A percentile compares a stretch with the other conserved stretches of the same genome.
Conservation (phyloP, 2,329 filamentous ascomycete species). For the Dothideomycetes sp. region DNA sequence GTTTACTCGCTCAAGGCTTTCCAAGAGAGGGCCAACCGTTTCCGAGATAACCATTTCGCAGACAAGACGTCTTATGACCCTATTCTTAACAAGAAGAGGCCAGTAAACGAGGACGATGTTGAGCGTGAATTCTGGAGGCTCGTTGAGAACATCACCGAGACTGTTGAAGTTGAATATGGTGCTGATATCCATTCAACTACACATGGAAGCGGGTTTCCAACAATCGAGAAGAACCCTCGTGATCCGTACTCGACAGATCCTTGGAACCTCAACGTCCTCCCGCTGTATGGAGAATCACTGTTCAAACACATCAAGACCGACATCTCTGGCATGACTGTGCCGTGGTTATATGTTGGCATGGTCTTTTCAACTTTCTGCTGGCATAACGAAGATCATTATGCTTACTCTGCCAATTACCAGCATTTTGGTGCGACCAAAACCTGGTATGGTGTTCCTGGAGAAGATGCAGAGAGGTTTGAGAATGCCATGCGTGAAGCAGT, state of each 20-base stretch:
- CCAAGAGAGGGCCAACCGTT: conserved; percentile 88
- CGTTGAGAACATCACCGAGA: conserved; percentile 87
- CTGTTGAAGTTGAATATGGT: conserved; percentile 94
- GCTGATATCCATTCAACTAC: conserved; percentile 98
- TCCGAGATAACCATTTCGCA: conserved; percentile 90
- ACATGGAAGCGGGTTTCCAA: conserved; percentile 93
- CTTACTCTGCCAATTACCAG: conserved; percentile 96
- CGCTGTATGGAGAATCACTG: conserved; percentile 80
- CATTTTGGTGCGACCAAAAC: conserved; percentile 98
- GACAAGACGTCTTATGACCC: conserved; percentile 84
- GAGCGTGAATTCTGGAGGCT: conserved; percentile 95
- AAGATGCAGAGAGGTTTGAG: conserved; percentile 91
- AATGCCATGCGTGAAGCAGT: conserved; percentile 90
- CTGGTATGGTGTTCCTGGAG: conserved; percentile 95
- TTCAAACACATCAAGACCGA: conserved; percentile 98
- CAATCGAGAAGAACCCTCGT: conserved; percentile 78
- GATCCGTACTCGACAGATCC: conserved; percentile 81
- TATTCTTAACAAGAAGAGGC: conserved; percentile 66
- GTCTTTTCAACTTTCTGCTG: conserved; percentile 99
- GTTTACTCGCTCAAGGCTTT: conserved; percentile 93
- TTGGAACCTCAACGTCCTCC: conserved; percentile 93
- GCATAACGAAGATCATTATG: conserved; percentile 98
- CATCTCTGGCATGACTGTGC: conserved; percentile 97
- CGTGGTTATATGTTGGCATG: conserved; percentile 99
- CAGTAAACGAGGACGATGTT: conserved; percentile 88